These are phyloP conservation scores for Nissolia schottii DNA, from an alignment of 306 rosid genomes.

Conservation along the genomic window DNA sequence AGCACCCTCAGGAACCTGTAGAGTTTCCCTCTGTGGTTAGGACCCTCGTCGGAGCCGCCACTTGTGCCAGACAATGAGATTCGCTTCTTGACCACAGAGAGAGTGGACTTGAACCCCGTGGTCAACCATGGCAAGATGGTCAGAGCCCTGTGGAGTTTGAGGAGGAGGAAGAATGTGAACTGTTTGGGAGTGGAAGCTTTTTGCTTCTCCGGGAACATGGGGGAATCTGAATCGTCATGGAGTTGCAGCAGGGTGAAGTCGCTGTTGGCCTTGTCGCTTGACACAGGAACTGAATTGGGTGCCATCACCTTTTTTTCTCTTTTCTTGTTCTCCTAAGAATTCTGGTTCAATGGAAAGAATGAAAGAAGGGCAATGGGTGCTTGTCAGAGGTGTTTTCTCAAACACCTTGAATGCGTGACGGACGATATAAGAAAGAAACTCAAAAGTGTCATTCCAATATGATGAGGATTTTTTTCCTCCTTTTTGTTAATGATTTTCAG, in stretches of 20 bases:
- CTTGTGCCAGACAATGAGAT: conserved; percentile 52
- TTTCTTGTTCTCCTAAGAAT: background rate
- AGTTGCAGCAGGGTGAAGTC: conserved; percentile 45
- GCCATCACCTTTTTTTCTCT: conserved; percentile 41
- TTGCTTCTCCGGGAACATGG: conserved; percentile 57
- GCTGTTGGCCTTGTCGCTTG: conserved; percentile 46
- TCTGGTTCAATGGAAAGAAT: background rate
- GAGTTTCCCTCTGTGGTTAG: conserved; percentile 57
- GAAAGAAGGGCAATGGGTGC: background rate
- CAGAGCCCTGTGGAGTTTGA: conserved; percentile 63
- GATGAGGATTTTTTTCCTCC: background rate
- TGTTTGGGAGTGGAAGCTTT: conserved; percentile 70
- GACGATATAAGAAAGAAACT: background rate
- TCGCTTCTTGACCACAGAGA: conserved; percentile 62
- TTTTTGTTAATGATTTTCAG: conserved; percentile 16
- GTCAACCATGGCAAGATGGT: conserved; percentile 72
- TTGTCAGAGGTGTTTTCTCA: conserved; percentile 17
- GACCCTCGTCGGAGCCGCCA: conserved; percentile 44
- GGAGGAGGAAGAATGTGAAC: conserved; percentile 85
- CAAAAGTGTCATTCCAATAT: background rate
- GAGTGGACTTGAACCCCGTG: conserved; percentile 31
- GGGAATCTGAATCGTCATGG: conserved; percentile 50
- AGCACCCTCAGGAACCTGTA: conserved; percentile 66
- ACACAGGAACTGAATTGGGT: conserved; percentile 54
- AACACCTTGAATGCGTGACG: background rate